These are phyloP conservation scores for Phytophthora sojae DNA, from an alignment of 352 stramenopile genomes.

Conservation along the genomic window DNA sequence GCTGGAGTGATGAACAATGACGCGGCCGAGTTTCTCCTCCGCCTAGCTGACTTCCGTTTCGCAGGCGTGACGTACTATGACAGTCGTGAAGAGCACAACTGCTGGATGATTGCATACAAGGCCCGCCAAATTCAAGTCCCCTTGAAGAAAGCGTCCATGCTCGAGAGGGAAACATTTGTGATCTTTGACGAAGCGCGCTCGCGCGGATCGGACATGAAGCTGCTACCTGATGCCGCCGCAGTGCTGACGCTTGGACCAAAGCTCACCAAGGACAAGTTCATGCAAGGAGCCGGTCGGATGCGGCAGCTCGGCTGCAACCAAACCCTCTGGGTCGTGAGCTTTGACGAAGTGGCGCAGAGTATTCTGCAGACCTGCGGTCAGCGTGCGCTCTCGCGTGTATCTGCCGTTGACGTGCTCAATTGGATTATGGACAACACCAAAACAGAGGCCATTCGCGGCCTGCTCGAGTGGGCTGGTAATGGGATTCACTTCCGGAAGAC, in stretches of 20 bases:
- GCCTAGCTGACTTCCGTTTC: constrained; percentile 34
- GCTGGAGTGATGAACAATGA: constrained; percentile 65
- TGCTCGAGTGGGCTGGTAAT: constrained; percentile 85
- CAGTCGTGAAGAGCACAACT: constrained; percentile 47
- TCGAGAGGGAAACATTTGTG: constrained; percentile 88
- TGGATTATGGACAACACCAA: constrained; percentile 92
- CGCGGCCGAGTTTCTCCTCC: constrained; percentile 60
- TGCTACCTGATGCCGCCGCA: constrained; percentile 68
- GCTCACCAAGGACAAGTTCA: constrained; percentile 93
- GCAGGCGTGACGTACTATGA: constrained; percentile 90
- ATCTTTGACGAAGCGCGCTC: constrained; percentile 93
- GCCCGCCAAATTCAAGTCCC: constrained; percentile 44
- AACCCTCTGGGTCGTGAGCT: constrained; percentile 73
- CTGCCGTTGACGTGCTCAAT: constrained; percentile 67
- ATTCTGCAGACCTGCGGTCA: constrained; percentile 34
- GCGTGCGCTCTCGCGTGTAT: constrained; percentile 14
- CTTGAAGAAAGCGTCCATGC: constrained; percentile 73
- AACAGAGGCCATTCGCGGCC: constrained; percentile 57
- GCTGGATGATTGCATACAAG: constrained; percentile 86
- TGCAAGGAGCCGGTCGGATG: constrained; percentile 92
- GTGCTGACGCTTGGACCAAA: constrained; percentile 87
- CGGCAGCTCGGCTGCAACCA: constrained; percentile 78
- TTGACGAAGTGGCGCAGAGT: constrained; percentile 70
- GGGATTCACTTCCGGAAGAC: constrained; percentile 72
- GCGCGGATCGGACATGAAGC: constrained; percentile 90